A percentile compares a stretch with the other conserved stretches of the same genome.
These are phyloP conservation scores for Erodium maritimum DNA, from an alignment of 345 rosid genomes.

Conservation along the genomic window DNA sequence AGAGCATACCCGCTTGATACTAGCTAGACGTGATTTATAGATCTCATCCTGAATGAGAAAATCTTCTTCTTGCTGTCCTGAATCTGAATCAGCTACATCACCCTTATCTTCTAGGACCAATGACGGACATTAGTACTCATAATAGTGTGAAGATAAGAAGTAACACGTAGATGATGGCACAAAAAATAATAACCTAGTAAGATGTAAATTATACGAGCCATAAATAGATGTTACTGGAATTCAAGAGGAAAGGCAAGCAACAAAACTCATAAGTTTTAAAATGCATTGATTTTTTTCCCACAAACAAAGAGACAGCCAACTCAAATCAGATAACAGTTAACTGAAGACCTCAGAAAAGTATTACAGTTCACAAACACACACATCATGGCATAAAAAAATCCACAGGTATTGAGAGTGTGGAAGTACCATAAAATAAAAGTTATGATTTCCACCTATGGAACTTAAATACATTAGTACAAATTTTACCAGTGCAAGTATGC, in stretches of 20 bases:
- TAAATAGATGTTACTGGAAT: neutral
- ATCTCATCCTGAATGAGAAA: constrained; percentile 80
- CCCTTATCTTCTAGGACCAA: constrained; percentile 61
- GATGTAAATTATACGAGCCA: neutral
- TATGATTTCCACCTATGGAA: no score
- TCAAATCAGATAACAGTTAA: neutral
- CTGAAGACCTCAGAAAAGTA: no score
- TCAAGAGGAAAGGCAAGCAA: neutral
- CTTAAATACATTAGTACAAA: no score
- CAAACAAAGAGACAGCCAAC: neutral
- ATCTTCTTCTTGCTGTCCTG: constrained; percentile 81
- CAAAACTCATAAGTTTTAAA: neutral
- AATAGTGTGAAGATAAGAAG: constrained; percentile 2
- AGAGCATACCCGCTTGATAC: constrained; percentile 85
- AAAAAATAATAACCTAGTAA: no score
- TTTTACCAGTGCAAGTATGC: no score
- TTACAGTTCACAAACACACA: no score
- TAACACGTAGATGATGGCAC: constrained; percentile 1
- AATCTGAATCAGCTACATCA: constrained; percentile 63
- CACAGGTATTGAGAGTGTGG: no score
- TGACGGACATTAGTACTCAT: constrained; percentile 12
- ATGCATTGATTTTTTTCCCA: no score
- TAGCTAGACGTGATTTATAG: constrained; percentile 79
- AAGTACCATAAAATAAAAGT: no score
- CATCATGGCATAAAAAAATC: no score